phyloP scores from a whole-genome alignment of 257 asterid genomes.

The Gentiana macrophylla region DNA sequence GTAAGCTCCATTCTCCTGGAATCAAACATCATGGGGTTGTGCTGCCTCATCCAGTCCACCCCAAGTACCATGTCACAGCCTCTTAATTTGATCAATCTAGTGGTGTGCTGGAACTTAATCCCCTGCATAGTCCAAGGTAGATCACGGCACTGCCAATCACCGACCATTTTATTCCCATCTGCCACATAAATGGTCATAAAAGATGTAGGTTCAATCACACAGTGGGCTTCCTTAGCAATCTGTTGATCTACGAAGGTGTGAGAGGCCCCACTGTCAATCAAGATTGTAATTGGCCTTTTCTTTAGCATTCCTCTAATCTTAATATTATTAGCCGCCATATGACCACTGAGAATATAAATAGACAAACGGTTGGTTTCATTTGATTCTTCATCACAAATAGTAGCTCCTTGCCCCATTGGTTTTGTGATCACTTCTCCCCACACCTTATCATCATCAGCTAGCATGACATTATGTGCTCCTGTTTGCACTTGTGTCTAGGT shows the following conservation, averaged over 20 bases:
- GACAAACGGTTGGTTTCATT: no score
- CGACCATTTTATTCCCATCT: not conserved
- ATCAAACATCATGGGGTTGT: not conserved
- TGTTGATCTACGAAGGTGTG: not conserved
- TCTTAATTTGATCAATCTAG: not conserved
- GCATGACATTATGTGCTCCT: no score
- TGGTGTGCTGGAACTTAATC: not conserved
- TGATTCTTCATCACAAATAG: no score
- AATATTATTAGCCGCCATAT: not conserved
- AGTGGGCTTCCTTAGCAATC: not conserved
- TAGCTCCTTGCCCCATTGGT: no score
- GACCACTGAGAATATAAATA: not conserved
- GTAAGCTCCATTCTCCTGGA: not conserved
- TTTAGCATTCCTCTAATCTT: not conserved
- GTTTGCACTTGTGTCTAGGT: no score
- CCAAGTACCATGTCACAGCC: conserved; percentile 1
- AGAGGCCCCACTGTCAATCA: not conserved
- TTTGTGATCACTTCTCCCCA: no score
- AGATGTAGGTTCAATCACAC: not conserved
- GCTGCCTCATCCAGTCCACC: conserved; percentile 2
- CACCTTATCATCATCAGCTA: no score
- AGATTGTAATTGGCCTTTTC: not conserved
- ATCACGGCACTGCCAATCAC: not conserved
- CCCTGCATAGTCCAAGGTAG: not conserved
- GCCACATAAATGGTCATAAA: not conserved